These are phyloP conservation scores for Lumnitzera littorea DNA, from an alignment of 345 rosid species.

Conservation along the genomic window DNA sequence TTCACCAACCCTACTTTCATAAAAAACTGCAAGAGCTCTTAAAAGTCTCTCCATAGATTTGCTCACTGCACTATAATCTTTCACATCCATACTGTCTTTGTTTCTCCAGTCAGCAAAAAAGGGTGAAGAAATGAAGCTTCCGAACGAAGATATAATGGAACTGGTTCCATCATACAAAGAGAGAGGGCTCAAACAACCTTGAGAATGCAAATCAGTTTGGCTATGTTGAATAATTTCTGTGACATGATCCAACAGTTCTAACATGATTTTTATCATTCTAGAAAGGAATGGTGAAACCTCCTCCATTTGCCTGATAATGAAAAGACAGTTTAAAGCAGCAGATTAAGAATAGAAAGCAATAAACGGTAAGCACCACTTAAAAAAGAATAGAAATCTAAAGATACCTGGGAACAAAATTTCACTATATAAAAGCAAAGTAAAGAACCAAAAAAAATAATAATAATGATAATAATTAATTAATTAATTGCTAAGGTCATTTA, in stretches of 20 bases:
- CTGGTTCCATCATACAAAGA: conserved; percentile 33
- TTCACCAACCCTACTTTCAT: conserved; percentile 38
- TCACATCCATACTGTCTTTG: conserved; percentile 26
- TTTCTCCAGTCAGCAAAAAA: conserved; percentile 36
- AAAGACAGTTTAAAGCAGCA: conserved; percentile 9
- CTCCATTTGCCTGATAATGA: conserved; percentile 45
- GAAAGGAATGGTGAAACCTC: conserved; percentile 47
- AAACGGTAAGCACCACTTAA: not conserved
- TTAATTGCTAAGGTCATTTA: too few species aligned
- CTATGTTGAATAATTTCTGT: conserved; percentile 31
- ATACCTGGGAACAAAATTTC: too few species aligned
- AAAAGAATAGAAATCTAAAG: not conserved
- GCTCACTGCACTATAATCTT: conserved; percentile 27
- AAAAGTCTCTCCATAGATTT: conserved; percentile 61
- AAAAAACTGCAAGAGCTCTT: conserved; percentile 42
- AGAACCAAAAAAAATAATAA: too few species aligned
- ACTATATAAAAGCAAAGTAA: too few species aligned
- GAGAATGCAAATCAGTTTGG: conserved; percentile 36
- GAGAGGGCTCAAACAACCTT: conserved; percentile 35
- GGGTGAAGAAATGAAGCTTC: conserved; percentile 50
- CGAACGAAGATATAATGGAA: conserved; percentile 47
- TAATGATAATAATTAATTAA: too few species aligned
- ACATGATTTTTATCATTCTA: conserved; percentile 42
- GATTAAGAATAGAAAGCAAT: conserved; percentile 3
- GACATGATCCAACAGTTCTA: conserved; percentile 53